Percentiles rank a stretch among this genome's conserved stretches.
phyloP scores from a whole-genome alignment of 176 grass and related monocot genomes.

The Olyra latifolia region DNA sequence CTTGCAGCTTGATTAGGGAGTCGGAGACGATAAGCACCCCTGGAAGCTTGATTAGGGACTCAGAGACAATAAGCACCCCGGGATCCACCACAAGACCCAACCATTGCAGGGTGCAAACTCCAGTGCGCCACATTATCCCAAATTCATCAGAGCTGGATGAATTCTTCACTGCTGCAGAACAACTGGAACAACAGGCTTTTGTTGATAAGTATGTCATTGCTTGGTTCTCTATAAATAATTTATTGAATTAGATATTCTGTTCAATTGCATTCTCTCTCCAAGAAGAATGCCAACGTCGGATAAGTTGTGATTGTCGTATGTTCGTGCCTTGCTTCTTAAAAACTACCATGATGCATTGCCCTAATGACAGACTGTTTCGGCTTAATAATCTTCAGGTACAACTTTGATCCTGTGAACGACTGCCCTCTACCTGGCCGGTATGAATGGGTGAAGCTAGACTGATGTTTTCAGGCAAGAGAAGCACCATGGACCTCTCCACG shows the following conservation, averaged over 20 bases:
- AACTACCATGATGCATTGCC: background rate
- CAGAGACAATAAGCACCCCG: conserved; percentile 26
- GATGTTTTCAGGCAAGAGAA: conserved; percentile 4
- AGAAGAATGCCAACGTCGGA: background rate
- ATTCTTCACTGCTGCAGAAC: conserved; percentile 33
- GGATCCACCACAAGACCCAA: conserved; percentile 44
- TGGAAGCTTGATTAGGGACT: conserved; percentile 44
- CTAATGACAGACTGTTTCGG: background rate
- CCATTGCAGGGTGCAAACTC: conserved; percentile 20
- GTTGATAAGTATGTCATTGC: conserved; percentile 48
- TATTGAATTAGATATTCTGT: background rate
- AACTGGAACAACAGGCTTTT: conserved; percentile 43
- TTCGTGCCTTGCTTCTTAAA: background rate
- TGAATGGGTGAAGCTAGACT: conserved; percentile 64
- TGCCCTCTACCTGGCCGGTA: conserved; percentile 53
- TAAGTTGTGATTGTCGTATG: background rate
- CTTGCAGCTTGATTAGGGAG: conserved; percentile 52
- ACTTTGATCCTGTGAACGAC: conserved; percentile 58
- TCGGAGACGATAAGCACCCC: conserved; percentile 28
- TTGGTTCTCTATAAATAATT: background rate
- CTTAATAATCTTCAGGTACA: conserved; percentile 54
- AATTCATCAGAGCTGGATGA: conserved; percentile 40
- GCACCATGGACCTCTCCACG: conserved; percentile 19
- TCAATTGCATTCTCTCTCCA: background rate
- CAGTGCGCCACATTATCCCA: conserved; percentile 8